Evolutionary conservation across 208 protist genomes (phyloP).

Genomic region (Leishmania guyanensis): DNA sequence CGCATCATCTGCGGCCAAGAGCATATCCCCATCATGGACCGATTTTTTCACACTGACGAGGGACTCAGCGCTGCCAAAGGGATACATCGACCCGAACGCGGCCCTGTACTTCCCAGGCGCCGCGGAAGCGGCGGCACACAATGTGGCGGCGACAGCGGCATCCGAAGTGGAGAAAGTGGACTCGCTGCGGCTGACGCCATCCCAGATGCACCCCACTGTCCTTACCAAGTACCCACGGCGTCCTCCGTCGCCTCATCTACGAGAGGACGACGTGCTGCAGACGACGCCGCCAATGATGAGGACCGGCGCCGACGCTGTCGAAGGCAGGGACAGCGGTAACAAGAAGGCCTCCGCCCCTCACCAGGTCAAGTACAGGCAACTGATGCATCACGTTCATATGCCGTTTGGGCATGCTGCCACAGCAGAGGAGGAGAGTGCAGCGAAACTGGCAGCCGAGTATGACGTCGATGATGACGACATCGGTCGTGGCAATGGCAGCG

Average conservation of each 20-base stretch:
- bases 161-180: not conserved
- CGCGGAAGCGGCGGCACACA: not conserved
- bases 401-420: conserved; percentile 11
- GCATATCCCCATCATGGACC: conserved; percentile 26
- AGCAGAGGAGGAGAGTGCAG: not conserved
- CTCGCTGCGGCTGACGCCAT: conserved; percentile 6
- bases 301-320: not conserved
- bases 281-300: conserved; percentile 22
- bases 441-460: conserved; percentile 18
- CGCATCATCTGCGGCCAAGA: not conserved
- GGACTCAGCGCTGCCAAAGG: conserved; percentile 36
- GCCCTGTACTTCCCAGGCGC: conserved; percentile 27
- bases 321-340: not conserved
- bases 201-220: not conserved
- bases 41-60: conserved; percentile 40
- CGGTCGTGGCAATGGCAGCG: not conserved
- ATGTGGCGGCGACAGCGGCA: not conserved
- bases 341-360: not conserved
- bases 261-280: conserved; percentile 51
- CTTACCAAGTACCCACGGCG: conserved; percentile 44
- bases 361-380: not conserved
- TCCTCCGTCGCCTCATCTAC: conserved; percentile 27
- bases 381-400: not conserved
- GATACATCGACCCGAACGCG: conserved; percentile 20
- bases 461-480: conserved; percentile 15